Evolutionary conservation across 768 basidiomycete species (phyloP), one percentile per base, ranked within the genome.

Genomic region (Tephrocybe sp.): DNA sequence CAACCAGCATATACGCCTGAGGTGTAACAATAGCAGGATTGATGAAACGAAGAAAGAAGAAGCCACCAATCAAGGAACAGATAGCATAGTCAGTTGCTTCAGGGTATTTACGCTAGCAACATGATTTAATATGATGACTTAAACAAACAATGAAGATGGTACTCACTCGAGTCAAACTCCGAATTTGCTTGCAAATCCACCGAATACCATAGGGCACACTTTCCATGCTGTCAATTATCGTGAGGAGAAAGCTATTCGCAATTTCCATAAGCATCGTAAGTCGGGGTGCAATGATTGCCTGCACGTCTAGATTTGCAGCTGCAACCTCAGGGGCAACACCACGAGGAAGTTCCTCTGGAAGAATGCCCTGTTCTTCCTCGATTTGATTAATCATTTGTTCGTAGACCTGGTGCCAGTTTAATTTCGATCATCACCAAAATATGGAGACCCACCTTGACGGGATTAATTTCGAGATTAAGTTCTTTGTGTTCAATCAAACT

Each of bases 201-300:
- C 97, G 82, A 55, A 99, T 99, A 60, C 97, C 97, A 63, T 99
- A 99, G 22, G 97, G 97, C 12, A 98, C 97, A 60, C 89, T 94
- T 60, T 99, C 97, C 86, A 98, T 86, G 55, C 92, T 94, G 55
- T 98, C 96, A 60, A 99, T 98, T 63, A 99, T 99, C 8, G 97
- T 99, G 27, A 92, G 76, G 51, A 99, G 76, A 74, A 99, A 98
- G 61, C 89, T 92, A 62, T 98, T 98, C 40, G 97, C 97, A 53
- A 99, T 99, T 67, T 99, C 97, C 94, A 99, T 98, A 55, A 99
- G 78, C 97, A 99, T 98, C 2, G 94, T 95, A 41, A 98, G 72
- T 19, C 97, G 85, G 13, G 97, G 97, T 6, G 92, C 91, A 60
- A 99, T 98, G 71, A 99, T 97, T 41, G 94, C 92, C 65, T 98